Percentiles rank a stretch among this genome's conserved stretches.
Conservation (phyloP, 192 early-diverging fungal genomes). For the Coemansia sp. region DNA sequence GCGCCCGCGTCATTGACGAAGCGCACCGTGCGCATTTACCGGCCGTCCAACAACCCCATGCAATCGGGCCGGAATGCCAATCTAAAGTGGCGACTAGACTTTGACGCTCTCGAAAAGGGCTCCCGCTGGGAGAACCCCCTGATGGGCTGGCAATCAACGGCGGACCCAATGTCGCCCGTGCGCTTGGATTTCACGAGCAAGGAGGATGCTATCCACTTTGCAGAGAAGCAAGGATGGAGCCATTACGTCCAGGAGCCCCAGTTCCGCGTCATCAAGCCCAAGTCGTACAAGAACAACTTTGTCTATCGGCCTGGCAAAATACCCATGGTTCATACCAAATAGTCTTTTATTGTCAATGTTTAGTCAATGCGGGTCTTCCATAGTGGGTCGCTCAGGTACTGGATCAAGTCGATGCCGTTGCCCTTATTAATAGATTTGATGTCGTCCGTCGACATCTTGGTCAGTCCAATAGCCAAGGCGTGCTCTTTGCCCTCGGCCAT, state of each 20-base stretch:
- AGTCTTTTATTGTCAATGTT: constrained; percentile 13
- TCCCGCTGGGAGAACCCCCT: constrained; percentile 90
- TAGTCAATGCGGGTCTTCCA: constrained; percentile 62
- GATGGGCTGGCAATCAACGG: constrained; percentile 86
- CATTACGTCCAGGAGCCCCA: constrained; percentile 93
- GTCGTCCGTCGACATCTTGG: constrained; percentile 85
- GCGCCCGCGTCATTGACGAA: constrained; percentile 57
- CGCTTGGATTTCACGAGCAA: constrained; percentile 78
- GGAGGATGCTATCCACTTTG: constrained; percentile 90
- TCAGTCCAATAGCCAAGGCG: constrained; percentile 79
- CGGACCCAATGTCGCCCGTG: constrained; percentile 81
- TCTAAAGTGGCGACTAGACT: constrained; percentile 86
- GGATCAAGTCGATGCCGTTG: constrained; percentile 84
- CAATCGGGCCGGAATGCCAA: constrained; percentile 79
- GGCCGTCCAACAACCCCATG: constrained; percentile 78
- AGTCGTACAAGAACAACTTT: constrained; percentile 92
- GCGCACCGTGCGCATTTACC: constrained; percentile 82
- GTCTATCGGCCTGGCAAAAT: constrained; percentile 77
- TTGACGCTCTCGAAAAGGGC: constrained; percentile 73
- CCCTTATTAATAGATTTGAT: constrained; percentile 93
- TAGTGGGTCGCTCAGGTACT: constrained; percentile 81
- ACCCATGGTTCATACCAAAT: constrained; percentile 83
- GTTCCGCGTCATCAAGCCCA: constrained; percentile 70
- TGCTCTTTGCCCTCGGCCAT: constrained; percentile 96
- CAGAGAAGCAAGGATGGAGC: constrained; percentile 93